Evolutionary conservation across 345 rosid species (phyloP).

Genomic region (Angophora floribunda): DNA sequence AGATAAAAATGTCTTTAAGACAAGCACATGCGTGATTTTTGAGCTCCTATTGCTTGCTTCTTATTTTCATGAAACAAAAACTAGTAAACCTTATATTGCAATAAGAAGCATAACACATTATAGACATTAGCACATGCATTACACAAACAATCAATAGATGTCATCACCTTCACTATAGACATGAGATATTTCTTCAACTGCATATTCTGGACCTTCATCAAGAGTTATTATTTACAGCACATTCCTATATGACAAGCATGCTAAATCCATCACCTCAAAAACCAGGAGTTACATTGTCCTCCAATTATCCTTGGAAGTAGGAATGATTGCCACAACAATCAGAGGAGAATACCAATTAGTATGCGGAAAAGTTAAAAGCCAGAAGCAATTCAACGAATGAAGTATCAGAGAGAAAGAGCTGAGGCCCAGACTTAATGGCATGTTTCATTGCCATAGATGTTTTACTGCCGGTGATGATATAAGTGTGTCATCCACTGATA

Average conservation of each 20-base stretch:
- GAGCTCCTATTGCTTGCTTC: not conserved
- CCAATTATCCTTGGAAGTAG: too few relatives aligned
- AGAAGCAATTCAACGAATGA: too few relatives aligned
- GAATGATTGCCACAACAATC: too few relatives aligned
- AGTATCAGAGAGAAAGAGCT: too few relatives aligned
- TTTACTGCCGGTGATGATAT: too few relatives aligned
- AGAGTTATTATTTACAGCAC: not conserved
- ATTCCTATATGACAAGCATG: too few relatives aligned
- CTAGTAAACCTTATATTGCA: too few relatives aligned
- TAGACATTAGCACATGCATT: not conserved
- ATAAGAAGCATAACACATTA: not conserved
- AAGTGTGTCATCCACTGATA: too few relatives aligned
- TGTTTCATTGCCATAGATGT: too few relatives aligned
- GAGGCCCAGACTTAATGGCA: too few relatives aligned
- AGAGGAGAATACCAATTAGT: too few relatives aligned
- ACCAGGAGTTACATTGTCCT: not conserved
- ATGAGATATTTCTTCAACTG: not conserved
- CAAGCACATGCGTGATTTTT: not conserved
- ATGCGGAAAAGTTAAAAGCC: too few relatives aligned
- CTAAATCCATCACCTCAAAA: not conserved
- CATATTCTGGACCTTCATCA: not conserved
- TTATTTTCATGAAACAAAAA: not conserved
- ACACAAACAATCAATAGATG: not conserved
- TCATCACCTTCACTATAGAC: not conserved
- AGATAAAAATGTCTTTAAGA: not conserved